A percentile compares a stretch with the other conserved stretches of the same genome.
Evolutionary conservation across 805 yeast species (phyloP).

Genomic region (Saccharomyces paradoxus): DNA sequence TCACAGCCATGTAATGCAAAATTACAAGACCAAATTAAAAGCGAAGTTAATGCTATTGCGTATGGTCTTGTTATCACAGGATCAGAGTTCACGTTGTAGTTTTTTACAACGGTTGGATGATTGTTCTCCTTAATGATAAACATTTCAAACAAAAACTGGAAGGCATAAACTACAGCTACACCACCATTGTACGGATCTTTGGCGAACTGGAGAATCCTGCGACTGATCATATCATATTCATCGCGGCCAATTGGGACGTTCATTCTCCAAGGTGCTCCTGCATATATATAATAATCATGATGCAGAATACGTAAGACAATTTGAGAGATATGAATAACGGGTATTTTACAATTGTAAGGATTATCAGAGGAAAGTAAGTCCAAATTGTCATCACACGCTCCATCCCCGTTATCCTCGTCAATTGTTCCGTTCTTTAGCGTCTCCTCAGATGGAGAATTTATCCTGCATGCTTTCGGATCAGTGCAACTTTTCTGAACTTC

Average conservation of each 20-base stretch:
- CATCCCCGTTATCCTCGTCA: background rate
- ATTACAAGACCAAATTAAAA: constrained; percentile 45
- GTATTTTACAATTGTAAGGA: constrained; percentile 40
- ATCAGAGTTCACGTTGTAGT: constrained; percentile 46
- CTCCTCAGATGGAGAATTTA: background rate
- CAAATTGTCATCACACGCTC: background rate
- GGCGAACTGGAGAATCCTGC: constrained; percentile 33
- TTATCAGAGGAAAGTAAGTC: constrained; percentile 13
- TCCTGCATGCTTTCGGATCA: constrained; percentile 4
- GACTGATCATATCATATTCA: constrained; percentile 42
- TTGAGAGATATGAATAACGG: constrained; percentile 67
- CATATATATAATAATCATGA: constrained; percentile 67
- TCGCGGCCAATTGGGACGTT: constrained; percentile 49
- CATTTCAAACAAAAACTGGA: constrained; percentile 54
- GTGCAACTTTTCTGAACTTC: constrained; percentile 15
- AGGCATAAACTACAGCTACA: constrained; percentile 52
- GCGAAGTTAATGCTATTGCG: constrained; percentile 26
- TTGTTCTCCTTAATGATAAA: constrained; percentile 39
- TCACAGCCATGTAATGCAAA: constrained; percentile 44
- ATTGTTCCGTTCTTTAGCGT: background rate
- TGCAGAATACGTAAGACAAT: constrained; percentile 64
- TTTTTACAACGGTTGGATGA: constrained; percentile 32
- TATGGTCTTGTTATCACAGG: constrained; percentile 36
- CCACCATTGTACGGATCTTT: constrained; percentile 39
- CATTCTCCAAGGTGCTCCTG: constrained; percentile 80